Base-by-base conservation (phyloP, 2,329 filamentous ascomycete genomes). In the Aspergillus thermomutatus region DNA sequence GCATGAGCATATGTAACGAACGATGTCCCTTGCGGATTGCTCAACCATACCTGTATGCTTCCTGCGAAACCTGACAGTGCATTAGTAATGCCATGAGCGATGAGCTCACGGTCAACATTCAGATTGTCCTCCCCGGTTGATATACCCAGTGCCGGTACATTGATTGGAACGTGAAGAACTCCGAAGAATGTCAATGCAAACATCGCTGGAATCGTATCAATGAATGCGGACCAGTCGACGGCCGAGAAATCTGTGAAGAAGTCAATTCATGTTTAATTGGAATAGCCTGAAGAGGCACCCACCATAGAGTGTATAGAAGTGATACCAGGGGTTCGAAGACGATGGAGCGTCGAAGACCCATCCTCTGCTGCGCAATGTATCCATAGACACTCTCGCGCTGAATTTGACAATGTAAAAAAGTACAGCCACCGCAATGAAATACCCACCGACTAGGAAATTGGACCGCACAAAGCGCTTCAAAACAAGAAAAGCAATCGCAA, bases 171-270 rank as follows among this genome's bases (percentile, higher is more conserved):
- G 71, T 99, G 94, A 2, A 99, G 83, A 55, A 99, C 88, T 52
- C 94, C 94, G 67, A 99, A 99, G 79, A 99, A 99, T 0, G 94
- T 97, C 59, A 99, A 78, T 0, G 94, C 94, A 66, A 99, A 87
- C 90, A 99, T 97, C 28, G 94, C 92, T 0, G 94, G 94, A 28
- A 97, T 82, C 1, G 89, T 92, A 67, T 92, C 87, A n/a, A 82
- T 77, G 50, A 99, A 83, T 2, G 93, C 94, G 47, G 83, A 82
- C 89, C 91, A 96, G 64, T 92, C 84, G 3, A 97, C 89, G 25
- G 88, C 80, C 50, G 87, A 80, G 67, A 96, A 91, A 68, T 94
- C 90, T 94, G 43, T 7, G 11, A 11, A 25, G 4, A 1, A 17
- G 55, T 65, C 34, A 65, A 55, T 23, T 3, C 19, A 55, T 10